Evolutionary conservation across 228 moss, liverwort and hornwort species (phyloP).

Genomic region (Sphagnum magellanicum): DNA sequence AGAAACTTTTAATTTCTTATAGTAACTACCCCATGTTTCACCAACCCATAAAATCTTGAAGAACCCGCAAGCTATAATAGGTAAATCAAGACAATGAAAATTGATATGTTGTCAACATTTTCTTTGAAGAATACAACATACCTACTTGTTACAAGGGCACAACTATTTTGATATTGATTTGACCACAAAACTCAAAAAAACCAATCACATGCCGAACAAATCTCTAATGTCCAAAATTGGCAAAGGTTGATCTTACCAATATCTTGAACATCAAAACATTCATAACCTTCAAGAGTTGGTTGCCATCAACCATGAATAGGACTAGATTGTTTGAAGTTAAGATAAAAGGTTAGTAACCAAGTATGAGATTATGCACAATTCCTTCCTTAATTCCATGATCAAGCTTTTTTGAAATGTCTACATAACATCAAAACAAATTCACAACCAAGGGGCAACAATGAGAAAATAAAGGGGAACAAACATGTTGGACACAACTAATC

Average conservation of each 20-base stretch:
- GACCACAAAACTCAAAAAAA: background rate
- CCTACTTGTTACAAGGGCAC: background rate
- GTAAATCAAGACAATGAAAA: constrained; percentile 87
- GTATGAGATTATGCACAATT: constrained; percentile 82
- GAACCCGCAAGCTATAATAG: constrained; percentile 66
- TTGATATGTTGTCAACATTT: constrained; percentile 95
- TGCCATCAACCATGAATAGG: constrained; percentile 90
- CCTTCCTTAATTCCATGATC: constrained; percentile 79
- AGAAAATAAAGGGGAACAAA: too few relatives aligned
- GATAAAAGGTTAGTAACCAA: constrained; percentile 85
- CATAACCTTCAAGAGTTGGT: constrained; percentile 88
- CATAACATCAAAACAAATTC: constrained; percentile 4
- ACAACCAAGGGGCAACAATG: too few relatives aligned
- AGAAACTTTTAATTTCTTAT: constrained; percentile 77
- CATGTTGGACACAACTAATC: too few relatives aligned
- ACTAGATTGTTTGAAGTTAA: constrained; percentile 73
- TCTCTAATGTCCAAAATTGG: background rate
- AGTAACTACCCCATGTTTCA: constrained; percentile 35
- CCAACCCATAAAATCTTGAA: constrained; percentile 39
- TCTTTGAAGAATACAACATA: constrained; percentile 22
- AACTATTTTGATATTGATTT: background rate
- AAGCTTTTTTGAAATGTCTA: constrained; percentile 98
- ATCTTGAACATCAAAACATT: constrained; percentile 99
- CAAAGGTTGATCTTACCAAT: constrained; percentile 23
- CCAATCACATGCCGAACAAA: background rate